Evolutionary conservation across 495 filamentous ascomycete genomes (phyloP), one percentile per base, ranked within the genome.

Genomic region (Penicillium subrubescens): DNA sequence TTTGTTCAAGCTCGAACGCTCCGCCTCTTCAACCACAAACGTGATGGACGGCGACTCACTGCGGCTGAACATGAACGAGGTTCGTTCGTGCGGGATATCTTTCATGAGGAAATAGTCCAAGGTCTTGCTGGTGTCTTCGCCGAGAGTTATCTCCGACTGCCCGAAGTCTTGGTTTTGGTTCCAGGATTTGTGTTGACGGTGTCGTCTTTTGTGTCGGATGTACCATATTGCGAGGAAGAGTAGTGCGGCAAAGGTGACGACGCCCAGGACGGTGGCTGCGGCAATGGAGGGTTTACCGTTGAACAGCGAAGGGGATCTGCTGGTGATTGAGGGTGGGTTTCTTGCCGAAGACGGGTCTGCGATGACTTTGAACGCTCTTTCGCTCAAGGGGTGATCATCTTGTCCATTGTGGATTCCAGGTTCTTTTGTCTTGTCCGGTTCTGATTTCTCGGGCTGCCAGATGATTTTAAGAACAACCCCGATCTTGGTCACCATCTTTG

Each of bases 11-110:
- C 39, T 57, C 8, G 41, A 31, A 17, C 56, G 50, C 37, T 71
- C 59, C 5, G 53, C 23, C 21, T 70, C 64, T 11, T 74, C 64
- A 15, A 74, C 52, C 57, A 71, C 56, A 21, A 67, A 67, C 3
- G 67, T 57, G 27, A 74, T 50, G 12, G 71, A 73, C 2, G 75
- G 73, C 15, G 75, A 69, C 29, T 60, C 65, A 27, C 66, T 71
- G 23, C 67, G 66, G 37, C 66, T 71, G 58, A 75, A 72, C 67
- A 73, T 73, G 41, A 76, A 39, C 6, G 74, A 75, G 12, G 60
- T 65, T 8, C 74, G 71, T 41, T 73, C 72, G 3, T 68, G 70
- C 5, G 59, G 48, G 6, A 68, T 39, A 15, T 74, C 70, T 53
- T 62, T 65, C 67, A 71, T 67, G 54, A 74, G 70, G 37, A 71